Evolutionary conservation across 495 filamentous ascomycete species (phyloP), one percentile per base, ranked within the genome.

Genomic region (Penicillium goetzii): DNA sequence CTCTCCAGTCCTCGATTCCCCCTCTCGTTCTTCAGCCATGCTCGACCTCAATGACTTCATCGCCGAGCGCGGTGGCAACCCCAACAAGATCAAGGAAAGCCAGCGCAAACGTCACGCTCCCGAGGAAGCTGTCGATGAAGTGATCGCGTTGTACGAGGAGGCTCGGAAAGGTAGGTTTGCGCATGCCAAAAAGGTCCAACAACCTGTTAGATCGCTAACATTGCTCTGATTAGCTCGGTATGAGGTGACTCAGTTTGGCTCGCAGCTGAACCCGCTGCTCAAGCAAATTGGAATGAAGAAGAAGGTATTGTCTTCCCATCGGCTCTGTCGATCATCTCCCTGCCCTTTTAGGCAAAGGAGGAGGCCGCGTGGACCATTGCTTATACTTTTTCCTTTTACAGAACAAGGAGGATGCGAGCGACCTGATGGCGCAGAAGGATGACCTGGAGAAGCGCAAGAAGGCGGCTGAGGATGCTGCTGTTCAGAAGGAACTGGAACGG

Each of bases 241-340:
- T 74, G 85, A 84, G 33, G 90, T 89, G 19, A 89, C 87, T 23
- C 90, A 95, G 68, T 86, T 96, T 60, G 87, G 87, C 60, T 86
- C 88, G 67, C 88, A 89, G 79, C 90, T 97, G 74, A 99, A 98
- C 77, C 86, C 83, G 12, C 83, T 91, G 19, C 91, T 95, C 71
- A 97, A 96, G 77, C 85, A 92, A 72, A 96, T 98, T 71, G 92
- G 90, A 19, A 81, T 83, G 63, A 96, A 93, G 83, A 97, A 96
- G 80, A 99, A 97, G 89, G 89, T 86, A 66, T 65, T 40, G 33
- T n/a, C 45, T 62, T 45, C 62, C 63, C 26, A 67, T 45, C 19
- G 23, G 45, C 25, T 28, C 5, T 8, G 47, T 51, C 5, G 15
- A 51, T 17, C 12, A 30, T 28, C 3, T 14, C 12, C 7, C 25